These are phyloP conservation scores for Ophiostoma triangulosporum DNA, from an alignment of 2,329 filamentous ascomycete species.

Conservation along the genomic window DNA sequence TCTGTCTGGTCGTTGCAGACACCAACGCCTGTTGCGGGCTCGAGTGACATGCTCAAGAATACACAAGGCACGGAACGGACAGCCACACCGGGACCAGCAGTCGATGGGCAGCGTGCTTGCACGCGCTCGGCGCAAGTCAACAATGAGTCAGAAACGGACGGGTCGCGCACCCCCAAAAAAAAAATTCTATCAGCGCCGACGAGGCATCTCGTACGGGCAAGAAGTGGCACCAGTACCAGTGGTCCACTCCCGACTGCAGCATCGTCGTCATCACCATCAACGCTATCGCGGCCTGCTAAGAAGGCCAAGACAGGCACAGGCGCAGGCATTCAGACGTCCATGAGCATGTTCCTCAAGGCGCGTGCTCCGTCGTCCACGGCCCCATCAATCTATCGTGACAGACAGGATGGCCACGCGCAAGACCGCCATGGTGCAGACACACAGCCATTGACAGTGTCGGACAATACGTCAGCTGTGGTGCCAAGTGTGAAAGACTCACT, in stretches of 20 bases:
- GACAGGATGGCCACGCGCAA: neutral
- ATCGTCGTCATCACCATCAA: neutral
- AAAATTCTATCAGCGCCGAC: neutral
- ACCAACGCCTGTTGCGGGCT: neutral
- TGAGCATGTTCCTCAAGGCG: constrained; percentile 11
- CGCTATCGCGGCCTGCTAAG: constrained; percentile 1
- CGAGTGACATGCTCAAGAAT: neutral
- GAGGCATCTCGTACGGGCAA: neutral
- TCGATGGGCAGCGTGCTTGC: neutral
- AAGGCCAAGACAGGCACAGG: constrained; percentile 8
- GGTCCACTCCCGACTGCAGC: neutral
- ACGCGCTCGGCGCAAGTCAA: neutral
- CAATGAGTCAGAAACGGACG: neutral
- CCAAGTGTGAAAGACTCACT: too few species aligned
- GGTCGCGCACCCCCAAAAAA: neutral
- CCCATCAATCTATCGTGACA: neutral
- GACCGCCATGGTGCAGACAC: neutral
- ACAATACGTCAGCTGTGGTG: too few species aligned
- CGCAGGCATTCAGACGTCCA: constrained; percentile 10
- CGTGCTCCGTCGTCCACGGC: neutral
- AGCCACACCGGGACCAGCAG: neutral
- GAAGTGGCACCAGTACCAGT: neutral
- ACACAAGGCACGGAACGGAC: neutral
- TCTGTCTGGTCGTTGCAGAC: neutral
- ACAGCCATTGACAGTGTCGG: too few species aligned